Conservation (phyloP, 2,329 filamentous ascomycete species). For the Myriosclerotinia scirpicola region DNA sequence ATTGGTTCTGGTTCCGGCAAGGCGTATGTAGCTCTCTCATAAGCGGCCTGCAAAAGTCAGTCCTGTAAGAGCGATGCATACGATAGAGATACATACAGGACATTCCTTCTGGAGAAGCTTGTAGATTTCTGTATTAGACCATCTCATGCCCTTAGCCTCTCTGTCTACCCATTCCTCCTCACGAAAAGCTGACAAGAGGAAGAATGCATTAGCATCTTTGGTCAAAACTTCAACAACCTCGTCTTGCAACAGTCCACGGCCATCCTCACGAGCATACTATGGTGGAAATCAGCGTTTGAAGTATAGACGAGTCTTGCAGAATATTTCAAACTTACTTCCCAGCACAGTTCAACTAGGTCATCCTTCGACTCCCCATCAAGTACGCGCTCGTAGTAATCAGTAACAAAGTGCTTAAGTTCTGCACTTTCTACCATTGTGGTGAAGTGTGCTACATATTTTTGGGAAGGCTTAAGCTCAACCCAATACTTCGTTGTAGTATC, state of each 20-base stretch:
- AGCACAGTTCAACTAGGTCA: conserved; percentile 11
- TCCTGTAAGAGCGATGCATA: neutral
- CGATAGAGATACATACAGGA: neutral
- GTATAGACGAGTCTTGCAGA: neutral
- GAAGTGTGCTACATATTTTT: conserved; percentile 18
- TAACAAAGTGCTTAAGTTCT: conserved; percentile 22
- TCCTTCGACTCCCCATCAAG: neutral
- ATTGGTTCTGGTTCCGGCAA: neutral
- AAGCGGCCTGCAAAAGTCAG: neutral
- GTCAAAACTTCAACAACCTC: conserved; percentile 17
- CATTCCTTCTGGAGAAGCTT: conserved; percentile 19
- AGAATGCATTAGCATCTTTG: conserved; percentile 20
- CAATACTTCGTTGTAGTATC: conserved; percentile 14
- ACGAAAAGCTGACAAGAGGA: conserved; percentile 16
- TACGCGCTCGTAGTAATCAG: conserved; percentile 22
- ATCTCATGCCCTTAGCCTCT: neutral
- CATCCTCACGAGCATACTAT: conserved; percentile 21
- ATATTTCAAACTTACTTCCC: conserved; percentile 15
- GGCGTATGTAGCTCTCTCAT: neutral
- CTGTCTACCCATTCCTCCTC: conserved; percentile 13
- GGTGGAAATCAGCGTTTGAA: neutral
- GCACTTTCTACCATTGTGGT: conserved; percentile 19
- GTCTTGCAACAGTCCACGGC: conserved; percentile 6
- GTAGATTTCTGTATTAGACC: conserved; percentile 12
- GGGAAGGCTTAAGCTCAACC: conserved; percentile 19